A percentile compares a stretch with the other conserved stretches of the same genome.
Conservation (phyloP, 202 grass and related monocot genomes). For the Panicum virgatum region DNA sequence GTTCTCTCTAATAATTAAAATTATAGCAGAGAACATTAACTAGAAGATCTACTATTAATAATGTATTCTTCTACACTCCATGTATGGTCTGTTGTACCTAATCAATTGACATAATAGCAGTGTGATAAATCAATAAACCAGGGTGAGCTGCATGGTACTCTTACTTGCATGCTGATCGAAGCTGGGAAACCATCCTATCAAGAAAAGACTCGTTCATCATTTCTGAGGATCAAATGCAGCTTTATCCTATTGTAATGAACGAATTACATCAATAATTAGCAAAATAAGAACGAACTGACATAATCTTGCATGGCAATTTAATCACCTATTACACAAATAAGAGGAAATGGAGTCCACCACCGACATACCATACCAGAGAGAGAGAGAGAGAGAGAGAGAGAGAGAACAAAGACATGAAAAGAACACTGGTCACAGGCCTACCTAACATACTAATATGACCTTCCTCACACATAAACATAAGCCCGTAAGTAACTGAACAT, state of each 20-base stretch:
- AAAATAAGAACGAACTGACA: neutral
- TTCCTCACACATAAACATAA: neutral
- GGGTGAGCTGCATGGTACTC: neutral
- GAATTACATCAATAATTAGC: neutral
- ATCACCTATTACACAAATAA: neutral
- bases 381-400: no score
- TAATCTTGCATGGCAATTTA: neutral
- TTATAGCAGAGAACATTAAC: neutral
- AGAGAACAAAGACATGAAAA: neutral
- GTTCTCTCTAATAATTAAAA: neutral
- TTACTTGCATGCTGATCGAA: constrained; percentile 70
- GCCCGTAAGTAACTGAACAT: neutral
- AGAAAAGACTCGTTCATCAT: constrained; percentile 61
- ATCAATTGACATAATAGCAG: neutral
- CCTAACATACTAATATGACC: neutral
- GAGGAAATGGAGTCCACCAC: neutral
- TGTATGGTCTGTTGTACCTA: neutral
- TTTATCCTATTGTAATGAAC: neutral
- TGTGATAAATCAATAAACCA: neutral
- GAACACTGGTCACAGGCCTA: neutral
- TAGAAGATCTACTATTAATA: neutral
- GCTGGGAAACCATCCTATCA: constrained; percentile 72
- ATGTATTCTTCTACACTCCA: neutral
- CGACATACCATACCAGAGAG: neutral
- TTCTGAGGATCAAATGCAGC: neutral